phyloP scores from a whole-genome alignment of 73 alveolate species.

The Paramecium tetraurelia region DNA sequence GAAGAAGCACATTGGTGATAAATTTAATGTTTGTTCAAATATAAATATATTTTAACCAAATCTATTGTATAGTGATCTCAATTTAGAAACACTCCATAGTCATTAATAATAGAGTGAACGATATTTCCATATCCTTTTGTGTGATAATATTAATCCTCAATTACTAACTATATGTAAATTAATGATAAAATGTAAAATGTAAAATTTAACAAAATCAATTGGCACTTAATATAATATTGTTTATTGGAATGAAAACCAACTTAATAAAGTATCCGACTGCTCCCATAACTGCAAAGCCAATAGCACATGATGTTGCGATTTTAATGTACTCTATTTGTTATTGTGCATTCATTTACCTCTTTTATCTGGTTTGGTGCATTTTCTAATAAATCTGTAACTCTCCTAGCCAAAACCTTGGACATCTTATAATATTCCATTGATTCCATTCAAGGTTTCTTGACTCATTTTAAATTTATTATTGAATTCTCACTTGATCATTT shows the following conservation, averaged over 20 bases:
- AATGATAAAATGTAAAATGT: not conserved
- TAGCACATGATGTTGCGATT: conserved; percentile 80
- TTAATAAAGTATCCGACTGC: conserved; percentile 83
- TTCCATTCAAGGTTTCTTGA: conserved; percentile 50
- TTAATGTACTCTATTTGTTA: conserved; percentile 72
- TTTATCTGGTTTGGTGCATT: conserved; percentile 84
- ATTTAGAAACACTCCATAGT: no score
- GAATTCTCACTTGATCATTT: not conserved
- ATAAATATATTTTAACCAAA: not conserved
- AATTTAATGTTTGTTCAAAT: not conserved
- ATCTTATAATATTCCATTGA: conserved; percentile 45
- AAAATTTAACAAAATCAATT: conserved; percentile 41
- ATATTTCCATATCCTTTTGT: no score
- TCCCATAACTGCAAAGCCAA: conserved; percentile 88
- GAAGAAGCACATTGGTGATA: conserved; percentile 30
- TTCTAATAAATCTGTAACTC: conserved; percentile 72
- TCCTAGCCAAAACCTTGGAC: conserved; percentile 75
- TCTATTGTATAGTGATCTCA: not conserved
- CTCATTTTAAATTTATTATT: conserved; percentile 24
- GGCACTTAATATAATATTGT: conserved; percentile 76
- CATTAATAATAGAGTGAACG: no score
- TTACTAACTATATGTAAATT: not conserved
- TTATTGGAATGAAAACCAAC: conserved; percentile 88
- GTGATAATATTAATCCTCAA: no score
- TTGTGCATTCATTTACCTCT: conserved; percentile 65